Evolutionary conservation across 2,329 filamentous ascomycete species (phyloP).

Genomic region (Apiospora marii): DNA sequence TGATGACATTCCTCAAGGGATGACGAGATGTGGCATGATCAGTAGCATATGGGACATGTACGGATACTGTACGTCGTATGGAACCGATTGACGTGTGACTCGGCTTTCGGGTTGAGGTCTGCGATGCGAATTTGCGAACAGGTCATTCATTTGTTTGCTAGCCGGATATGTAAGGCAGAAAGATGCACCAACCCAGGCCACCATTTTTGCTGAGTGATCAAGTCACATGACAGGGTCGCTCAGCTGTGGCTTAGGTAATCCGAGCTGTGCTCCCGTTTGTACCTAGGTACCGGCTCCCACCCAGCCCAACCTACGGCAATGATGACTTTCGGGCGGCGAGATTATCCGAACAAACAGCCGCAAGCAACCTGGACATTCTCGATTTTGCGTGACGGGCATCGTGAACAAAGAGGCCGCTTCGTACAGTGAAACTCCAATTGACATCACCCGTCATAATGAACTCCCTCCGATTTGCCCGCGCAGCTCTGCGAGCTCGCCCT

Average conservation of each 20-base stretch:
- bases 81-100: not conserved
- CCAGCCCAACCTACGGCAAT: not conserved
- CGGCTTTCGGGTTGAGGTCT: constrained; percentile 6
- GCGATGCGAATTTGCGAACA: not conserved
- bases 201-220: not conserved
- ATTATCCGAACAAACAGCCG: constrained; percentile 16
- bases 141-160: not conserved
- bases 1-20: not conserved
- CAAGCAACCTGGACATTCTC: constrained; percentile 30
- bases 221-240: not conserved
- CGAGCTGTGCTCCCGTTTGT: not conserved
- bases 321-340: not conserved
- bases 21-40: constrained; percentile 19
- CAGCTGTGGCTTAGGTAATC: not conserved
- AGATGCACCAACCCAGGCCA: not conserved
- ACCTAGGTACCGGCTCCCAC: not conserved
- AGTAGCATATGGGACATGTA: not conserved
- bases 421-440: constrained; percentile 58
- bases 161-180: constrained; percentile 1
- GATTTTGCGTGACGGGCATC: constrained; percentile 57
- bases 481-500: constrained; percentile 84
- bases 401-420: constrained; percentile 47
- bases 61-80: not conserved
- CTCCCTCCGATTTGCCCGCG: constrained; percentile 90
- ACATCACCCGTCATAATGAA: constrained; percentile 76